Conservation (phyloP, 1,284 basidiomycete genomes). For the Leccinum pachyderme region DNA sequence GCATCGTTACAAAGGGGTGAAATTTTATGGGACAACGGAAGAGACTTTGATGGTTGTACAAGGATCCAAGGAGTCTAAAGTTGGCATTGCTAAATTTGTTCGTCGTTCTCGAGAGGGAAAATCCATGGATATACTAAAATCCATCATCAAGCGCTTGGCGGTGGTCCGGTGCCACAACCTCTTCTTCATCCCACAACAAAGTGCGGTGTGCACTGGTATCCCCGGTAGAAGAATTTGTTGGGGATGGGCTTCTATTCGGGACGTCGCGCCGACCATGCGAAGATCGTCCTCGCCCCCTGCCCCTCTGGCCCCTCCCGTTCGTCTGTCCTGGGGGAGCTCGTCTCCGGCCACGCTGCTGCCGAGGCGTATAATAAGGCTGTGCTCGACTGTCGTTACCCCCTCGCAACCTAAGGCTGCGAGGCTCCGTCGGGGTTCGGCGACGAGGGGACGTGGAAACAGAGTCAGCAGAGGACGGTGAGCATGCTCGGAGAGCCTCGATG, state of each 20-base stretch:
- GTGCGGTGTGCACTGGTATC: slow-evolving; percentile 1
- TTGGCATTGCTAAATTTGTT: slow-evolving; percentile 1
- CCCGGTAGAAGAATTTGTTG: background rate
- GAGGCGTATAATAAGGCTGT: background rate
- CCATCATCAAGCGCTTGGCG: background rate
- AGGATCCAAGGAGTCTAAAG: background rate
- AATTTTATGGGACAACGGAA: background rate
- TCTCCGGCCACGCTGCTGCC: slow-evolving; percentile 4
- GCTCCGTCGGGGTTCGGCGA: slow-evolving; percentile 10
- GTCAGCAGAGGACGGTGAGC: slow-evolving; percentile 12
- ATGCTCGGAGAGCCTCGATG: slow-evolving; percentile 18
- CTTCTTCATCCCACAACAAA: background rate
- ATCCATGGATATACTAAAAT: background rate
- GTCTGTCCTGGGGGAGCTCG: background rate
- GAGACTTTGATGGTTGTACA: background rate
- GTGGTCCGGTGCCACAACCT: background rate
- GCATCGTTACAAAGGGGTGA: background rate
- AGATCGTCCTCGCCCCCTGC: background rate
- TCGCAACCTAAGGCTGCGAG: slow-evolving; percentile 6
- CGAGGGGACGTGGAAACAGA: background rate
- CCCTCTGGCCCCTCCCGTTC: slow-evolving; percentile 6
- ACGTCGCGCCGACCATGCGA: background rate
- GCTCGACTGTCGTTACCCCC: background rate
- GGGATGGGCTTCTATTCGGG: background rate
- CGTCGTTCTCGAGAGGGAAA: background rate